Percentiles rank a stretch among this genome's conserved stretches.
Conservation (phyloP, 2,329 filamentous ascomycete genomes). For the Epichloe brachyelytri region DNA sequence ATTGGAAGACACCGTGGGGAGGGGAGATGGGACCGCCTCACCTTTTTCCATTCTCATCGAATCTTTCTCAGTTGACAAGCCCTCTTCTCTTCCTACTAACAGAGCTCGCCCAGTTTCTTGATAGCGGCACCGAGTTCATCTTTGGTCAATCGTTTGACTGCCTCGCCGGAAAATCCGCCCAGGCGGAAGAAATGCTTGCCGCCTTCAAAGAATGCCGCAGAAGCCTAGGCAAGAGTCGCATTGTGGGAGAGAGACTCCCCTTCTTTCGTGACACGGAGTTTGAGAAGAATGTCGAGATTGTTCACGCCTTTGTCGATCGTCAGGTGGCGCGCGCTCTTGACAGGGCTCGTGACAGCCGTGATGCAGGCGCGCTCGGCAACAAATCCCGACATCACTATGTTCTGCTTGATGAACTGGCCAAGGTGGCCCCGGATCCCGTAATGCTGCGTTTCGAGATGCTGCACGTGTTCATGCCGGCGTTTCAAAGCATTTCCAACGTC, state of each 20-base stretch:
- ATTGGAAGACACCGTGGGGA: too few relatives aligned
- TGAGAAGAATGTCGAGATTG: not conserved
- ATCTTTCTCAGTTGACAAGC: not conserved
- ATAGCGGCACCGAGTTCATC: constrained; percentile 2
- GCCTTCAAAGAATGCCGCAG: not conserved
- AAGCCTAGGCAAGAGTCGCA: not conserved
- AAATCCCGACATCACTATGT: not conserved
- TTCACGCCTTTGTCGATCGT: constrained; percentile 3
- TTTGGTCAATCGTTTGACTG: constrained; percentile 3
- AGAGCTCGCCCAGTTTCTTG: not conserved
- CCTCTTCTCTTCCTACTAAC: not conserved
- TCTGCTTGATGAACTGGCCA: constrained; percentile 2
- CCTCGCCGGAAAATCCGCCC: not conserved
- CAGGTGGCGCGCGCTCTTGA: not conserved
- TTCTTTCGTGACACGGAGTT: not conserved
- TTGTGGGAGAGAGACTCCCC: not conserved
- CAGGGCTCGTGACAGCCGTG: not conserved
- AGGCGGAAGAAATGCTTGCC: not conserved
- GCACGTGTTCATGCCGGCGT: constrained; percentile 1
- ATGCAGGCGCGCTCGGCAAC: not conserved
- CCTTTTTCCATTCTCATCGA: not conserved
- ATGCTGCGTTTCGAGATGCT: constrained; percentile 2
- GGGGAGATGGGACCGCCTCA: too few relatives aligned
- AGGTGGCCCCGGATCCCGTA: not conserved
- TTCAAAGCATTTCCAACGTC: constrained; percentile 1